Evolutionary conservation across 2,329 filamentous ascomycete genomes (phyloP), one percentile per base, ranked within the genome.

Genomic region (Botrytis cinerea): DNA sequence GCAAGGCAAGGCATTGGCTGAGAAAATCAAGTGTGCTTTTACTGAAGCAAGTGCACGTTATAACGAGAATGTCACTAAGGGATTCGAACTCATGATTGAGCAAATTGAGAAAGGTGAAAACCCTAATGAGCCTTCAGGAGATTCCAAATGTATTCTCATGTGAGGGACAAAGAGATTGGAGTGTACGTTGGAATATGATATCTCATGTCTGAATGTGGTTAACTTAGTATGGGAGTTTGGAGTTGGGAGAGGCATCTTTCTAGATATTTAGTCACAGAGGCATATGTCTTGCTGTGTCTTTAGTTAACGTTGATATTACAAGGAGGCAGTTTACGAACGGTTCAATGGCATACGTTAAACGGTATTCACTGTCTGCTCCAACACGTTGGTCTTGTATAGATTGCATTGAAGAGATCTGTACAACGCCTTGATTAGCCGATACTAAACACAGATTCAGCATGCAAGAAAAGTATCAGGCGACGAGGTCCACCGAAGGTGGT

Each of bases 21-120:
- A 95, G 79, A 93, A 96, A 83, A 92, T 97, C 83, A 91, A 93
- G 76, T 98, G 95, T 83, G 94, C 92, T 54, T 98, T 94, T 89
- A 97, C 94, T 66, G 96, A 99, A 84, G 94, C 96, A 73, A 97
- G 93, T 81, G 96, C 96, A 43, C 90, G 95, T 73, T 97, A 96
- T 84, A 95, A 98, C 82, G 93, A 95, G 85, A 97, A 98, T 81
- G 96, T 99, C 67, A 87, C 88, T 78, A 95, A 94, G 83, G 93
- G 94, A 2, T 99, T 99, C 81, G 95, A 98, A 84, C 87, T 97
- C 76, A 91, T 99, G 86, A 94, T 99, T 79, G 93, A 88, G 67
- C 93, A 98, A 85, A 95, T 99, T 76, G 96, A 99, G 84, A 97
- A 97, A 84, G 91, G 92, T 40, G 93, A 97, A 84, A 97, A 97